These are phyloP conservation scores for Chloranthus sessilifolius DNA, from an alignment of 164 flowering plant species.

Conservation along the genomic window DNA sequence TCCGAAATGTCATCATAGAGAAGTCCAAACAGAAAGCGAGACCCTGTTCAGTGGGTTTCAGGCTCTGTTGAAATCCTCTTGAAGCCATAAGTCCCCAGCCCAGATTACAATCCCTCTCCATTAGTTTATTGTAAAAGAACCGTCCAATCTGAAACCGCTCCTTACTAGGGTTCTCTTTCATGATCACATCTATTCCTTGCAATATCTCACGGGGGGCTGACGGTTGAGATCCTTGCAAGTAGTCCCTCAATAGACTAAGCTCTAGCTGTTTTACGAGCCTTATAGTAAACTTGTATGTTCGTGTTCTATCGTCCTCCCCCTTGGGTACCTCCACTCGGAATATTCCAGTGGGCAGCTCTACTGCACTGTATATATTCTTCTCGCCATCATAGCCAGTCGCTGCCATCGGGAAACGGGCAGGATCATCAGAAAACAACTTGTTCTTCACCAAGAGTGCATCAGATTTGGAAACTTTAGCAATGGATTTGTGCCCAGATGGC, in stretches of 20 bases:
- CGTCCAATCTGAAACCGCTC: conserved; percentile 35
- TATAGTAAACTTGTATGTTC: conserved; percentile 28
- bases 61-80: conserved; percentile 50
- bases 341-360: conserved; percentile 36
- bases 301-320: conserved; percentile 26
- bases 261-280: conserved; percentile 39
- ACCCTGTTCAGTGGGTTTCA: conserved; percentile 61
- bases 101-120: conserved; percentile 26
- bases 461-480: conserved; percentile 29
- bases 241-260: conserved; percentile 37
- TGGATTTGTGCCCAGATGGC: conserved; percentile 16
- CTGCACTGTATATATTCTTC: conserved; percentile 57
- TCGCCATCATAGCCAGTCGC: conserved; percentile 59
- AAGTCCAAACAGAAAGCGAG: conserved; percentile 51
- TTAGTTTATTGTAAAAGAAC: conserved; percentile 26
- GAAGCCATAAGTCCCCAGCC: conserved; percentile 43
- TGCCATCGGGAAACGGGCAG: conserved; percentile 19
- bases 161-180: conserved; percentile 58
- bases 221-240: conserved; percentile 23
- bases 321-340: conserved; percentile 35
- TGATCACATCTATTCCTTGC: conserved; percentile 70
- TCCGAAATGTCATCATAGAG: conserved; percentile 49
- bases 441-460: conserved; percentile 23
- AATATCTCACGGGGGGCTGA: conserved; percentile 50
- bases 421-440: conserved; percentile 27